Conservation (phyloP, 306 rosid genomes). For the Dalbergia oliveri region DNA sequence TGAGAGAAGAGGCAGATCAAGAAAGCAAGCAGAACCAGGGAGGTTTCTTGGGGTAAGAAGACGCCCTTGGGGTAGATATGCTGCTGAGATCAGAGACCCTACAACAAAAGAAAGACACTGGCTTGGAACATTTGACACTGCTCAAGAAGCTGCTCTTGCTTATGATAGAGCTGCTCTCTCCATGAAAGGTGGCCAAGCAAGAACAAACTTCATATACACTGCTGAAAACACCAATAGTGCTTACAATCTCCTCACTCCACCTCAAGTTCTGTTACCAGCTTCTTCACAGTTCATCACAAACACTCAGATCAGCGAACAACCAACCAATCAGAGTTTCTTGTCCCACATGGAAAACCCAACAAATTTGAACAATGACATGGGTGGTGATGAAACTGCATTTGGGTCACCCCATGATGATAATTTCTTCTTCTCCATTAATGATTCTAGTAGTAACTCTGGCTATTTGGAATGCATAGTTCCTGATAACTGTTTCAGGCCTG, state of each 20-base stretch:
- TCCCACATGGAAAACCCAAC: slow-evolving; percentile 34
- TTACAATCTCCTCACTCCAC: slow-evolving; percentile 46
- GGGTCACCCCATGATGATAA: slow-evolving; percentile 46
- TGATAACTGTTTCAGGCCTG: slow-evolving; percentile 78
- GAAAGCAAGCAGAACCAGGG: slow-evolving; percentile 88
- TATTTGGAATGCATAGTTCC: slow-evolving; percentile 95
- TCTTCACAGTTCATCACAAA: slow-evolving; percentile 49
- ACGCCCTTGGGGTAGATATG: slow-evolving; percentile 98
- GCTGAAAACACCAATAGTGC: slow-evolving; percentile 56
- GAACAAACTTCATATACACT: slow-evolving; percentile 90
- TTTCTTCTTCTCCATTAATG: slow-evolving; percentile 71
- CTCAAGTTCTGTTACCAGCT: slow-evolving; percentile 54
- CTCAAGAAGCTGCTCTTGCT: slow-evolving; percentile 98
- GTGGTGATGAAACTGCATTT: slow-evolving; percentile 40
- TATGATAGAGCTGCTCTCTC: slow-evolving; percentile 98
- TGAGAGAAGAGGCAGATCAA: slow-evolving; percentile 77
- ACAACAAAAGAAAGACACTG: slow-evolving; percentile 95
- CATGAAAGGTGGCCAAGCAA: slow-evolving; percentile 92
- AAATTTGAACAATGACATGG: slow-evolving; percentile 31
- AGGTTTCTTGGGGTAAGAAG: slow-evolving; percentile 90
- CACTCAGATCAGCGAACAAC: slow-evolving; percentile 42
- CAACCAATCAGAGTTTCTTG: slow-evolving; percentile 49
- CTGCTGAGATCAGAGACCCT: slow-evolving; percentile 98
- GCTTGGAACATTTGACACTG: slow-evolving; percentile 99
- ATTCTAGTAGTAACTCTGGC: slow-evolving; percentile 63